phyloP scores from a whole-genome alignment of 305 asterid genomes.

The Euphrasia arctica region DNA sequence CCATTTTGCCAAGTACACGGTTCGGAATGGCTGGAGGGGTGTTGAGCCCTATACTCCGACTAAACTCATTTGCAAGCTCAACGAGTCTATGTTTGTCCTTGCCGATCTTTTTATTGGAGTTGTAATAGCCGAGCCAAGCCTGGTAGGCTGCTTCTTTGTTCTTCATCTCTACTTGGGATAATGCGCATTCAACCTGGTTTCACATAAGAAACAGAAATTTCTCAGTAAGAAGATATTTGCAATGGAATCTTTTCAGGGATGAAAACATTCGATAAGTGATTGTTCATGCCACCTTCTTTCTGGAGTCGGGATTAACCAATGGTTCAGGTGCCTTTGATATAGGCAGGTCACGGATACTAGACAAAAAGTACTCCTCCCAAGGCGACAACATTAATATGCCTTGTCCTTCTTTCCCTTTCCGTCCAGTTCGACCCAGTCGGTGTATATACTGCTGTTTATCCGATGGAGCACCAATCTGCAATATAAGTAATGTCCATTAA shows the following conservation, averaged over 20 bases:
- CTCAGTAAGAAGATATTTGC: too few relatives aligned
- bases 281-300: conserved; percentile 48
- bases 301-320: conserved; percentile 73
- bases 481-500: conserved; percentile 10
- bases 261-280: not conserved
- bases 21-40: conserved; percentile 89
- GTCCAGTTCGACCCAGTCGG: conserved; percentile 96
- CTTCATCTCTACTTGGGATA: conserved; percentile 72
- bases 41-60: conserved; percentile 86
- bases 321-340: conserved; percentile 69
- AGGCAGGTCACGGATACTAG: conserved; percentile 72
- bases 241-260: too few relatives aligned
- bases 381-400: conserved; percentile 90
- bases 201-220: conserved; percentile 12
- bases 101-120: conserved; percentile 62
- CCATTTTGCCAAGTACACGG: conserved; percentile 86
- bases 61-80: conserved; percentile 87
- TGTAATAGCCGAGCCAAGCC: conserved; percentile 98
- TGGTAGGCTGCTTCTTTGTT: conserved; percentile 91
- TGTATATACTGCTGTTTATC: conserved; percentile 91
- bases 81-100: conserved; percentile 73
- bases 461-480: conserved; percentile 85
- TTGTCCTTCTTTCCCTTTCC: conserved; percentile 94
- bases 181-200: conserved; percentile 69
- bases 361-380: conserved; percentile 94